These are phyloP conservation scores for Pinus tabuliformis DNA, from an alignment of 75 land plant species.

Conservation along the genomic window DNA sequence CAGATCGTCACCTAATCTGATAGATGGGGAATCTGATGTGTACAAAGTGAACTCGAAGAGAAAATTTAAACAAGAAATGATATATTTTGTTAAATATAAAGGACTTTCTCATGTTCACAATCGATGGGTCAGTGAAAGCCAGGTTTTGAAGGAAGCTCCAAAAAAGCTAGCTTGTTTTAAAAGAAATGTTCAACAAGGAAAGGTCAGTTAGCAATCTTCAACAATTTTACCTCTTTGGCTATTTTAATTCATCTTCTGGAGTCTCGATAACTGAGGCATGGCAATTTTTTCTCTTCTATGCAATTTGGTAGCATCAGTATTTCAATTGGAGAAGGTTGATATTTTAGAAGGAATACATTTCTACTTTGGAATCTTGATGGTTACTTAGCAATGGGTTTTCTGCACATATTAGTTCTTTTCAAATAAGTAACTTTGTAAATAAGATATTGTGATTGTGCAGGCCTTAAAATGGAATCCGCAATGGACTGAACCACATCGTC, in stretches of 20 bases:
- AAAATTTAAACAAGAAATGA: slow-evolving; percentile 10
- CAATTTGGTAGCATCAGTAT: background rate
- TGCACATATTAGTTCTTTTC: background rate
- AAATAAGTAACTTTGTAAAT: background rate
- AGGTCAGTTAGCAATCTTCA: slow-evolving; percentile 18
- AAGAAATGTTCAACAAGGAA: slow-evolving; percentile 37
- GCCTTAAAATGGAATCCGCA: slow-evolving; percentile 45
- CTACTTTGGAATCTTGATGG: background rate
- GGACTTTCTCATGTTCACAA: slow-evolving; percentile 78
- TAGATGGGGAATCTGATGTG: background rate
- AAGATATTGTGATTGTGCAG: slow-evolving; percentile 1
- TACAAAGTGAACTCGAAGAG: background rate
- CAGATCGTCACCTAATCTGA: background rate
- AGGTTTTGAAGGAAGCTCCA: slow-evolving; percentile 45
- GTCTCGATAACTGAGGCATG: background rate
- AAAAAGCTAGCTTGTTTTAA: slow-evolving; percentile 42
- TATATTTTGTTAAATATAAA: slow-evolving; percentile 73
- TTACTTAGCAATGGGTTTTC: background rate
- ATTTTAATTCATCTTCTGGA: background rate
- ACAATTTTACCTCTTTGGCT: background rate
- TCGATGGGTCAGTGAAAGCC: slow-evolving; percentile 56
- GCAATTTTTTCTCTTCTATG: background rate
- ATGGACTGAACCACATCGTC: slow-evolving; percentile 72
- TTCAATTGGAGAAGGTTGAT: background rate
- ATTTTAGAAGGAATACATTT: background rate